These are phyloP conservation scores for Fraxinus floribunda DNA, from an alignment of 305 asterid species.

Conservation along the genomic window DNA sequence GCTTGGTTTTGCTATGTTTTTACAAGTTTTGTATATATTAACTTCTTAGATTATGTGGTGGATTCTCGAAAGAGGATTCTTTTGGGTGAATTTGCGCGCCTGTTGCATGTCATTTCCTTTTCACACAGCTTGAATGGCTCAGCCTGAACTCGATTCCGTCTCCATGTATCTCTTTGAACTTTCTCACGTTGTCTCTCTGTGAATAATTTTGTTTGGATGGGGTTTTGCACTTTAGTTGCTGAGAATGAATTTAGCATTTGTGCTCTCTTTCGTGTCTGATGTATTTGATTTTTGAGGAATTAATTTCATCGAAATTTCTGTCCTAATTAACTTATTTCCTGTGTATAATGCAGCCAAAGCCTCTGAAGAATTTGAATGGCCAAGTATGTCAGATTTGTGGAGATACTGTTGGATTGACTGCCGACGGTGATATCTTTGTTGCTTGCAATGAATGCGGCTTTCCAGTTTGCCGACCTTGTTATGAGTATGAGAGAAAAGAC, in stretches of 20 bases:
- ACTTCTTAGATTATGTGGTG: background rate
- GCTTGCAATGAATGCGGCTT: constrained; percentile 80
- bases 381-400: constrained; percentile 76
- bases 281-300: background rate
- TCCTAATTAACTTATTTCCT: background rate
- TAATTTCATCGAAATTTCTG: constrained; percentile 9
- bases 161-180: background rate
- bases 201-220: background rate
- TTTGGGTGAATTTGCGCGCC: background rate
- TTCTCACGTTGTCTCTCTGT: background rate
- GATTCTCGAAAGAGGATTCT: background rate
- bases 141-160: background rate
- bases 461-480: constrained; percentile 74
- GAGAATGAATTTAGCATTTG: background rate
- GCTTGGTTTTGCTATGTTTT: background rate
- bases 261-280: background rate
- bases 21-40: background rate
- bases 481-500: constrained; percentile 73
- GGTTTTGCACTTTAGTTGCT: background rate
- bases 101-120: background rate
- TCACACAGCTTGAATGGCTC: background rate
- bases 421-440: constrained; percentile 54
- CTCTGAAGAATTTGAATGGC: constrained; percentile 50
- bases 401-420: constrained; percentile 56
- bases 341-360: constrained; percentile 46